These are phyloP conservation scores for Xerocomus nothofagi DNA, from an alignment of 1,284 basidiomycete species.

Conservation along the genomic window DNA sequence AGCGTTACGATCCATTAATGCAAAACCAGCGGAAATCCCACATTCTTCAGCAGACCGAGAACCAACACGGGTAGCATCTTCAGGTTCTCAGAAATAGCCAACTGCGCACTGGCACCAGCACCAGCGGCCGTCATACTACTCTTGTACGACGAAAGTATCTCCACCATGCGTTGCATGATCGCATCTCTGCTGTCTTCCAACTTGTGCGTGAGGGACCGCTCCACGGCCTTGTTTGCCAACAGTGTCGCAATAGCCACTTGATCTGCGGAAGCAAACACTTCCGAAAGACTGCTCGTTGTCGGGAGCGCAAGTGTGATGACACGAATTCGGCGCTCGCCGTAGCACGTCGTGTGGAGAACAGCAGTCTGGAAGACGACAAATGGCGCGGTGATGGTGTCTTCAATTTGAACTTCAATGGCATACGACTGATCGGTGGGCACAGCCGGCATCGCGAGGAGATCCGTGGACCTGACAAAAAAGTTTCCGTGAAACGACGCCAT, in stretches of 20 bases:
- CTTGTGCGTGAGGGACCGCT: slow-evolving; percentile 86
- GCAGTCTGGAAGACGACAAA: slow-evolving; percentile 97
- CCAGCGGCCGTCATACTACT: slow-evolving; percentile 94
- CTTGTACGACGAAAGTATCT: slow-evolving; percentile 93
- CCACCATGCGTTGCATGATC: slow-evolving; percentile 88
- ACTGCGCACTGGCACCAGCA: slow-evolving; percentile 90
- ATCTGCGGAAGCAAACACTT: slow-evolving; percentile 94
- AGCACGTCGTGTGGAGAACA: slow-evolving; percentile 94
- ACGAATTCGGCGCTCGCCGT: slow-evolving; percentile 93
- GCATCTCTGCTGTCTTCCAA: slow-evolving; percentile 93
- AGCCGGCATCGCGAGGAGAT: slow-evolving; percentile 94
- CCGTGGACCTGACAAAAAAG: slow-evolving; percentile 98
- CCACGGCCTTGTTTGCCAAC: slow-evolving; percentile 96
- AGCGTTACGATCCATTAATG: neutral
- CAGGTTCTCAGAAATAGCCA: slow-evolving; percentile 90
- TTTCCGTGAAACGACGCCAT: slow-evolving; percentile 99
- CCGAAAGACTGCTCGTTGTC: slow-evolving; percentile 90
- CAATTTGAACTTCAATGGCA: slow-evolving; percentile 95
- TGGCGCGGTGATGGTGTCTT: slow-evolving; percentile 90
- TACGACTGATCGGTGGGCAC: slow-evolving; percentile 98
- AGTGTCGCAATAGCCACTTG: slow-evolving; percentile 90
- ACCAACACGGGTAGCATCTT: slow-evolving; percentile 91
- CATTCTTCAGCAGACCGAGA: slow-evolving; percentile 93
- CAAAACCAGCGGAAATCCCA: slow-evolving; percentile 38
- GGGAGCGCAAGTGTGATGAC: slow-evolving; percentile 93